Evolutionary conservation across 129 eudicot genomes (phyloP).

Genomic region (Lactuca sativa): DNA sequence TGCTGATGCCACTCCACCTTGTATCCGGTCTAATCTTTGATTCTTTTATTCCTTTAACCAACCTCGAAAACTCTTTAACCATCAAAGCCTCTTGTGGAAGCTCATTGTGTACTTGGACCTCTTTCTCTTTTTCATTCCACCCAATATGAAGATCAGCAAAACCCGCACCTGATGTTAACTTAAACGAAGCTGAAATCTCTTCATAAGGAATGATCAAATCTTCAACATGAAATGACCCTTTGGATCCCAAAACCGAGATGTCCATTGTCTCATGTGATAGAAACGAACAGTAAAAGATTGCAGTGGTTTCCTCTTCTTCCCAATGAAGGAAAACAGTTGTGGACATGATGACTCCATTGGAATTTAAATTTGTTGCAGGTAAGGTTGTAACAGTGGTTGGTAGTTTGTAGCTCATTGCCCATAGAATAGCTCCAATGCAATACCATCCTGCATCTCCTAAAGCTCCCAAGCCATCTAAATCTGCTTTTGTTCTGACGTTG

Average conservation of each 20-base stretch:
- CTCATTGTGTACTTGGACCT: conserved; percentile 39
- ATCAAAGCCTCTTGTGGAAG: conserved; percentile 82
- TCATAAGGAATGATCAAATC: conserved; percentile 73
- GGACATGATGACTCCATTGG: conserved; percentile 62
- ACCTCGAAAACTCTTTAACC: conserved; percentile 61
- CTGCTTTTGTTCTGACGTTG: conserved; percentile 70
- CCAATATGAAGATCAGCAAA: conserved; percentile 63
- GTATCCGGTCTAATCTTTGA: conserved; percentile 32
- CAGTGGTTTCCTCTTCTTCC: conserved; percentile 55
- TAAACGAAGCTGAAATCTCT: conserved; percentile 60
- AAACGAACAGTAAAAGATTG: conserved; percentile 73
- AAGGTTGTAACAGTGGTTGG: conserved; percentile 71
- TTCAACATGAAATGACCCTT: conserved; percentile 61
- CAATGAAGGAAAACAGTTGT: conserved; percentile 62
- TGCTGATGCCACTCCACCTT: conserved; percentile 58
- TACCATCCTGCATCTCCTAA: conserved; percentile 93
- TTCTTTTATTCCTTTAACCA: conserved; percentile 51
- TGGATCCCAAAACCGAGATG: conserved; percentile 50
- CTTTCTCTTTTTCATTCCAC: conserved; percentile 60
- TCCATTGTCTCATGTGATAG: conserved; percentile 71
- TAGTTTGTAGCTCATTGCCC: conserved; percentile 66
- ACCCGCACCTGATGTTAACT: conserved; percentile 48
- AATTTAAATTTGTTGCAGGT: conserved; percentile 48
- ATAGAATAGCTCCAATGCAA: conserved; percentile 77
- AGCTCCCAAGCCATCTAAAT: conserved; percentile 75